phyloP scores from a whole-genome alignment of 306 rosid genomes.

The Benincasa hispida region DNA sequence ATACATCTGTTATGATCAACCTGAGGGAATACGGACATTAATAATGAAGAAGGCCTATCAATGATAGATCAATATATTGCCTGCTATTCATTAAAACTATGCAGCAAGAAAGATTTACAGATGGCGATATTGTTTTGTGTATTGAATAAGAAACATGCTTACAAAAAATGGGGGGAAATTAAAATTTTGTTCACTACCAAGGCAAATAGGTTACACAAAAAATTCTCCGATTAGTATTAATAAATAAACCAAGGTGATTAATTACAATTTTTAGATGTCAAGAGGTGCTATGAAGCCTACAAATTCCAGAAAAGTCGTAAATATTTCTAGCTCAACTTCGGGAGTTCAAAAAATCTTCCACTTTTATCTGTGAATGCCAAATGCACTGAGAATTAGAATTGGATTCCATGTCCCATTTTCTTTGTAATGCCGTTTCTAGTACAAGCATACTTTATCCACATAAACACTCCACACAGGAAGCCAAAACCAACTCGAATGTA shows the following conservation, averaged over 20 bases:
- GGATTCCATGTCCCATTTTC: background rate
- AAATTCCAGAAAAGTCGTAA: background rate
- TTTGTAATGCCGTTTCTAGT: background rate
- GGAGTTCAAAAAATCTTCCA: background rate
- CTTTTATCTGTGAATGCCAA: background rate
- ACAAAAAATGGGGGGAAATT: no score
- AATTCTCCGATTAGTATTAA: background rate
- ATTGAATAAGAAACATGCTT: background rate
- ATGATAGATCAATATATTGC: background rate
- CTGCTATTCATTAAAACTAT: background rate
- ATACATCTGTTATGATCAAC: slow-evolving; percentile 91
- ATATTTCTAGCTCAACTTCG: background rate
- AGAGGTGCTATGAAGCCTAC: background rate
- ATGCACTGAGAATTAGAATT: background rate
- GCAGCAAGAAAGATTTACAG: background rate
- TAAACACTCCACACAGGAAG: background rate
- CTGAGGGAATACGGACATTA: slow-evolving; percentile 28
- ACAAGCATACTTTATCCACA: background rate
- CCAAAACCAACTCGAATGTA: background rate
- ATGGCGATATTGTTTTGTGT: background rate
- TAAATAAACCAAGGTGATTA: background rate
- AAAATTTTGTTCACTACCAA: background rate
- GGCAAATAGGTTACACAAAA: background rate
- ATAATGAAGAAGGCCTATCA: background rate
- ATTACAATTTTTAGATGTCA: background rate